Evolutionary conservation across 352 stramenopile species (phyloP).

Genomic region (Elongisporangium anandrum): DNA sequence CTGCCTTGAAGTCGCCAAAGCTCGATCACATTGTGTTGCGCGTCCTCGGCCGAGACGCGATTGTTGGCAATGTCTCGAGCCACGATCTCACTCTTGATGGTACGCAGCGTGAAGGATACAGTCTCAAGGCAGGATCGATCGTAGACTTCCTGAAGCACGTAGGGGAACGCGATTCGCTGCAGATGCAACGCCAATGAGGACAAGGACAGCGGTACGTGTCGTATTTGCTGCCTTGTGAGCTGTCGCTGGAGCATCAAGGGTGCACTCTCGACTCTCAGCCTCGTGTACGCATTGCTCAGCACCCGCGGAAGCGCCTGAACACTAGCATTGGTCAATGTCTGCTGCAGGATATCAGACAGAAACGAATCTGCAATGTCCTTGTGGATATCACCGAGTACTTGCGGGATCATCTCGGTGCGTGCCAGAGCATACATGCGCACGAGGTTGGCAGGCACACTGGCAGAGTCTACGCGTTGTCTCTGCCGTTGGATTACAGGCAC

Average conservation of each 20-base stretch:
- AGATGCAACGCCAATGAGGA: slow-evolving; percentile 37
- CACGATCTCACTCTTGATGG: slow-evolving; percentile 68
- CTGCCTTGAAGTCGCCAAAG: slow-evolving; percentile 36
- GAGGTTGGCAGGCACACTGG: slow-evolving; percentile 38
- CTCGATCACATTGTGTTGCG: slow-evolving; percentile 47
- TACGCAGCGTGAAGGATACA: slow-evolving; percentile 46
- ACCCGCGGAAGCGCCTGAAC: slow-evolving; percentile 47
- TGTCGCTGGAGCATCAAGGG: slow-evolving; percentile 41
- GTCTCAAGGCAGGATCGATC: slow-evolving; percentile 55
- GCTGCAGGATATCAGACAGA: slow-evolving; percentile 34
- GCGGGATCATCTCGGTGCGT: slow-evolving; percentile 51
- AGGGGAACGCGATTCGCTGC: slow-evolving; percentile 49
- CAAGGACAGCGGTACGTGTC: slow-evolving; percentile 48
- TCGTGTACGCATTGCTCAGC: slow-evolving; percentile 36
- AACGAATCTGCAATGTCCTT: slow-evolving; percentile 56
- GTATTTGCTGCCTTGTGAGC: slow-evolving; percentile 26
- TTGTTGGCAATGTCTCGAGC: slow-evolving; percentile 36
- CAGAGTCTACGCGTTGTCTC: slow-evolving; percentile 31
- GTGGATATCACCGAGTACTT: slow-evolving; percentile 55
- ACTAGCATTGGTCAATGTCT: slow-evolving; percentile 15
- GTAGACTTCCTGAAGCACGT: slow-evolving; percentile 53
- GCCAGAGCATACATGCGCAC: slow-evolving; percentile 43
- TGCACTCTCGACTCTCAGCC: slow-evolving; percentile 48
- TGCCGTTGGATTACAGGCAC: slow-evolving; percentile 34
- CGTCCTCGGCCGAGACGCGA: slow-evolving; percentile 21